Percentiles rank a stretch among this genome's conserved stretches.
Conservation (phyloP, 306 rosid species). For the Fagus crenata region DNA sequence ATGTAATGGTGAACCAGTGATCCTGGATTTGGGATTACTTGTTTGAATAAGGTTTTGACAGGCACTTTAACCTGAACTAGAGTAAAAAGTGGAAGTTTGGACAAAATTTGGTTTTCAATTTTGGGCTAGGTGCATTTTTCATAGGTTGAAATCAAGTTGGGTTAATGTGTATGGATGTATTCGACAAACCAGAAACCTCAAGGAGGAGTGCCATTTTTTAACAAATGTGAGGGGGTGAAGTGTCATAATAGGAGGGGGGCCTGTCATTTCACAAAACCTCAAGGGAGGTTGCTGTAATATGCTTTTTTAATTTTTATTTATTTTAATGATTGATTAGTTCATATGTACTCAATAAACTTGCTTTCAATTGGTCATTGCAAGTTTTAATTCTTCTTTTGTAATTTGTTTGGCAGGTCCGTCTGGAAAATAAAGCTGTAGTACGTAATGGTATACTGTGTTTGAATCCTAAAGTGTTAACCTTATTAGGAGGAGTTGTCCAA, state of each 20-base stretch:
- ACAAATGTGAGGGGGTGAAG: no score
- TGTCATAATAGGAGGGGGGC: no score
- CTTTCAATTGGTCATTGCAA: neutral
- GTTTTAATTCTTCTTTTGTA: slow-evolving; percentile 22
- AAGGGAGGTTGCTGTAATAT: no score
- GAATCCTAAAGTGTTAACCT: slow-evolving; percentile 57
- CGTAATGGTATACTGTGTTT: slow-evolving; percentile 69
- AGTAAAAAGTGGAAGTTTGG: neutral
- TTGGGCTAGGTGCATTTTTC: neutral
- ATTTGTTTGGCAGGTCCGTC: slow-evolving; percentile 61
- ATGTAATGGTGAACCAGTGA: neutral
- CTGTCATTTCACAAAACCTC: no score
- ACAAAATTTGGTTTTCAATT: neutral
- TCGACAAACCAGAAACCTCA: no score
- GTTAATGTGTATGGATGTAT: neutral
- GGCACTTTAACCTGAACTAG: neutral
- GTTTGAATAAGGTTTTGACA: neutral
- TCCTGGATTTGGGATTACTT: slow-evolving; percentile 13
- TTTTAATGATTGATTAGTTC: neutral
- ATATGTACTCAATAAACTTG: neutral
- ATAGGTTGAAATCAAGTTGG: neutral
- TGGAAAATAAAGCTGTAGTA: slow-evolving; percentile 67
- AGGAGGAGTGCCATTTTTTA: no score
- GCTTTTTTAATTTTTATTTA: no score
- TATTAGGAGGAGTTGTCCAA: slow-evolving; percentile 83